These are phyloP conservation scores for Dissophora ornata DNA, from an alignment of 192 early-diverging fungal species.

Conservation along the genomic window DNA sequence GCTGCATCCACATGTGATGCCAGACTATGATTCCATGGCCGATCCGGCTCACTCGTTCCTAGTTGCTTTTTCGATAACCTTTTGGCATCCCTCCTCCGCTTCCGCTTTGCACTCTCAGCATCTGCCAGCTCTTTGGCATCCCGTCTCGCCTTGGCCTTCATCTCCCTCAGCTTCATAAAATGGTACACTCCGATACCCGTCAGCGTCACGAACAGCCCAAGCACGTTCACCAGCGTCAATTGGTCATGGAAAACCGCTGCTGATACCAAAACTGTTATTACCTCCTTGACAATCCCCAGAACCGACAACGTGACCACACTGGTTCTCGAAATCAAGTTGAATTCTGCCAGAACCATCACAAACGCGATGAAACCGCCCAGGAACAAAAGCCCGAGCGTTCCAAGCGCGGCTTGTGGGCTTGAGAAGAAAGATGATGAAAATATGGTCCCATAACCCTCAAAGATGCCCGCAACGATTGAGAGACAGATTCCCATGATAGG, in stretches of 20 bases:
- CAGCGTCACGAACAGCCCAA: slow-evolving; percentile 84
- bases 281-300: slow-evolving; percentile 89
- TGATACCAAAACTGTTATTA: slow-evolving; percentile 82
- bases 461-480: slow-evolving; percentile 67
- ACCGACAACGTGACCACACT: slow-evolving; percentile 91
- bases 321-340: slow-evolving; percentile 82
- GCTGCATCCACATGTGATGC: neutral
- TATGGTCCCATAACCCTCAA: slow-evolving; percentile 71
- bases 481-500: slow-evolving; percentile 82
- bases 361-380: slow-evolving; percentile 89
- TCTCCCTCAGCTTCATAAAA: slow-evolving; percentile 69
- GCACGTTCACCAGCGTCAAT: slow-evolving; percentile 77
- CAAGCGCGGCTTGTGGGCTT: slow-evolving; percentile 39
- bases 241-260: slow-evolving; percentile 84
- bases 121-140: slow-evolving; percentile 40
- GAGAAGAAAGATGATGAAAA: slow-evolving; percentile 66
- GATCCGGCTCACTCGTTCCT: neutral
- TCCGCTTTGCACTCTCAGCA: slow-evolving; percentile 2
- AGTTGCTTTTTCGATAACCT: too few species aligned
- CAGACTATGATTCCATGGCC: slow-evolving; percentile 30
- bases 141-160: slow-evolving; percentile 28
- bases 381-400: slow-evolving; percentile 68
- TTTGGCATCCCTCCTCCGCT: slow-evolving; percentile 11
- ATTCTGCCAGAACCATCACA: slow-evolving; percentile 89
- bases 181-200: slow-evolving; percentile 85